These are phyloP conservation scores for Xylariomycetidae sp. DNA, from an alignment of 2,329 filamentous ascomycete genomes.

Conservation along the genomic window DNA sequence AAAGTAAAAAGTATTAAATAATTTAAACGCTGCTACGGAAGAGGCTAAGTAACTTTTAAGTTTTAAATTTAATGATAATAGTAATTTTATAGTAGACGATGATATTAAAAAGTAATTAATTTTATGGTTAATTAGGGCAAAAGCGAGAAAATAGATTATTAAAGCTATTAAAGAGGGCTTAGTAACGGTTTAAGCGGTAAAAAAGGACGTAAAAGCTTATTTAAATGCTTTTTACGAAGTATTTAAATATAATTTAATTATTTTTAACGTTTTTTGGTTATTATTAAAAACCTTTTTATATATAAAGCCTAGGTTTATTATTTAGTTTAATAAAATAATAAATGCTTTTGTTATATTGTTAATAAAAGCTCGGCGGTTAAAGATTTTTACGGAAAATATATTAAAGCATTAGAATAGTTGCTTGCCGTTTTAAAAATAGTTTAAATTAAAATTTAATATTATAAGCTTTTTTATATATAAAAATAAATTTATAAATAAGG, in stretches of 20 bases:
- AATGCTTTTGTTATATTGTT: neutral
- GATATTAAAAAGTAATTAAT: neutral
- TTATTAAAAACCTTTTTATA: neutral
- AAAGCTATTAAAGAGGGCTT: neutral
- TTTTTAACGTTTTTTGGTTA: slow-evolving; percentile 1
- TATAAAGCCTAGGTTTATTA: neutral
- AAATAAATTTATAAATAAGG: neutral
- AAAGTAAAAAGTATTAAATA: no score
- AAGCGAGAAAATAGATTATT: neutral
- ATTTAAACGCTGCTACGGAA: no score
- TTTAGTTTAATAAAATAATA: slow-evolving; percentile 1
- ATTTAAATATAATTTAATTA: neutral
- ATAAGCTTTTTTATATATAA: neutral
- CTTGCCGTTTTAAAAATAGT: slow-evolving; percentile 1
- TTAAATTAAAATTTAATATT: slow-evolving; percentile 2
- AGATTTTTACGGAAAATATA: no score
- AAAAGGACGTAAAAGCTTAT: neutral
- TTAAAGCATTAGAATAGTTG: no score
- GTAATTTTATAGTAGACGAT: neutral
- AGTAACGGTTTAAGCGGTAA: neutral
- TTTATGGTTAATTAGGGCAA: slow-evolving; percentile 1
- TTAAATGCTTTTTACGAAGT: slow-evolving; percentile 2
- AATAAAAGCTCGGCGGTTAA: no score
- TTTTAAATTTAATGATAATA: neutral
- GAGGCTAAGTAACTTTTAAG: neutral